Evolutionary conservation across 1,284 basidiomycete species (phyloP).

Genomic region (Rhodotorula mucilaginosa): DNA sequence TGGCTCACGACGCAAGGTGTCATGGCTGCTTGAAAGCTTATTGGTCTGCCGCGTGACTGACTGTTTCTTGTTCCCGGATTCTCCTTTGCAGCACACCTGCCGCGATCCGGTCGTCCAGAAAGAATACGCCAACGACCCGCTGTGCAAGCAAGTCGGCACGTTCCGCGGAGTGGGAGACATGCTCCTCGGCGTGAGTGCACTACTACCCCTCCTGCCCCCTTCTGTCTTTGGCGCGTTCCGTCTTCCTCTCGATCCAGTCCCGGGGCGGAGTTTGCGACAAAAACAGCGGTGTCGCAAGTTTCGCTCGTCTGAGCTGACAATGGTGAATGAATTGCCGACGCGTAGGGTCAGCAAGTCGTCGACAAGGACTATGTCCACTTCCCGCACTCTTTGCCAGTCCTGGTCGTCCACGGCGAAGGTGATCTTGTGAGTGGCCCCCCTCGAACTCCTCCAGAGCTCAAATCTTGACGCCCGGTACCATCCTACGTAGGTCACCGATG

Average conservation of each 20-base stretch:
- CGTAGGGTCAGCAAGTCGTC: conserved; percentile 43
- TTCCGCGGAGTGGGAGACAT: conserved; percentile 47
- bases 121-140: conserved; percentile 42
- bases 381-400: conserved; percentile 47
- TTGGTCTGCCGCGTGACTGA: too few relatives aligned
- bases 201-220: too few relatives aligned
- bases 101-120: conserved; percentile 39
- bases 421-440: conserved; percentile 45
- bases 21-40: too few relatives aligned
- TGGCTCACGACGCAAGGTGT: too few relatives aligned
- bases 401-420: conserved; percentile 49
- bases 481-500: conserved; percentile 13
- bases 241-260: too few relatives aligned
- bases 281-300: too few relatives aligned
- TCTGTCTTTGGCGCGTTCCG: too few relatives aligned
- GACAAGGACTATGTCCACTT: conserved; percentile 46
- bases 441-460: too few relatives aligned
- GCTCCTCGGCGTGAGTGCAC: conserved; percentile 43
- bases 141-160: conserved; percentile 43
- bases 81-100: conserved; percentile 29
- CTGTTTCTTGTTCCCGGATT: too few relatives aligned
- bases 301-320: not conserved
- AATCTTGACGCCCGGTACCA: too few relatives aligned
- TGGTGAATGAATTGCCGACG: too few relatives aligned
- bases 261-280: too few relatives aligned